Percentiles rank a stretch among this genome's conserved stretches.
These are phyloP conservation scores for Ajuga reptans DNA, from an alignment of 305 asterid species.

Conservation along the genomic window DNA sequence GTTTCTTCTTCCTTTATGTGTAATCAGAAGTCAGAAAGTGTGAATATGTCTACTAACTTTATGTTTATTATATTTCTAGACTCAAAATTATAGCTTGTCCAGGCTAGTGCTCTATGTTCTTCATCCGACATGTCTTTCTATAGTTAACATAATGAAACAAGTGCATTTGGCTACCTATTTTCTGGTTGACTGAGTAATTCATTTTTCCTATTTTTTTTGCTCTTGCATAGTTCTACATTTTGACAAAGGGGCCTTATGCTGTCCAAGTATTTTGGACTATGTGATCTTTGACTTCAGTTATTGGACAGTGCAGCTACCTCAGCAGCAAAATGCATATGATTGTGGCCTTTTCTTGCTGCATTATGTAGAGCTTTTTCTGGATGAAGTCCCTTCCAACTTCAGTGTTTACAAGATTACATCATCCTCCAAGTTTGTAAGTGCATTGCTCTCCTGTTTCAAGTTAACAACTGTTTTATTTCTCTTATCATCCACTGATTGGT, in stretches of 20 bases:
- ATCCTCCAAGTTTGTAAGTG: constrained; percentile 67
- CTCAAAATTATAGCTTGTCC: constrained; percentile 13
- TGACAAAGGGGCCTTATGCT: neutral
- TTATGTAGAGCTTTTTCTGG: constrained; percentile 80
- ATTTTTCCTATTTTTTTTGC: neutral
- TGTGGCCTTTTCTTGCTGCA: constrained; percentile 98
- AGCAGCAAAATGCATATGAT: constrained; percentile 80
- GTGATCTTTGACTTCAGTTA: constrained; percentile 25
- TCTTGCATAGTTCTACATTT: constrained; percentile 2
- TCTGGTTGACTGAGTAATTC: neutral
- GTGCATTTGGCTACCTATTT: neutral
- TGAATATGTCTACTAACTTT: neutral
- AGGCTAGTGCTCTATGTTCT: neutral
- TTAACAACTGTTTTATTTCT: constrained; percentile 4
- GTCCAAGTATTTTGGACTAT: constrained; percentile 11
- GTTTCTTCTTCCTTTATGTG: neutral
- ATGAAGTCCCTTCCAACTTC: constrained; percentile 58
- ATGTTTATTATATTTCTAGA: neutral
- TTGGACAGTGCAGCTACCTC: constrained; percentile 67
- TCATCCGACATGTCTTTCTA: neutral
- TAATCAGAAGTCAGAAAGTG: constrained; percentile 9
- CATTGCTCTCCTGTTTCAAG: constrained; percentile 14
- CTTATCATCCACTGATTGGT: neutral
- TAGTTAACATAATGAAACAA: neutral
- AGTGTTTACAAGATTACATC: constrained; percentile 59